A percentile compares a stretch with the other conserved stretches of the same genome.
phyloP scores from a whole-genome alignment of 768 basidiomycete species.

The Calocera cornea region DNA sequence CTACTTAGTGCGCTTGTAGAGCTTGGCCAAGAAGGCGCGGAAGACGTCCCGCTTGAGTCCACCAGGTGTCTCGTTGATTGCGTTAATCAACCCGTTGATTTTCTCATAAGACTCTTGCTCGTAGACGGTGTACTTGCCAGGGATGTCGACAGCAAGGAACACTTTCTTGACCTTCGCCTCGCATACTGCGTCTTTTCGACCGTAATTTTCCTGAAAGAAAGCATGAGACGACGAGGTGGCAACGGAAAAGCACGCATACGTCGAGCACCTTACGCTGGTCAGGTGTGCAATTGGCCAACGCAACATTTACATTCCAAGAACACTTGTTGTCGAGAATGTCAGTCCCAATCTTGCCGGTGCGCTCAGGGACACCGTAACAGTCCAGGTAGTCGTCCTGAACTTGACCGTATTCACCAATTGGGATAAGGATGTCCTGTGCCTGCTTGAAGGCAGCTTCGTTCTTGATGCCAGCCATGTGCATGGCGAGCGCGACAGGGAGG shows the following conservation, averaged over 20 bases:
- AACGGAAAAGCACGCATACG: conserved; percentile 19
- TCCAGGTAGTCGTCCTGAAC: conserved; percentile 97
- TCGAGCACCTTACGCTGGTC: conserved; percentile 34
- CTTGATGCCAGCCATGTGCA: conserved; percentile 59
- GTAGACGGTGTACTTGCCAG: conserved; percentile 56
- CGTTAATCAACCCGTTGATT: conserved; percentile 55
- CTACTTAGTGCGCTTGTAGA: conserved; percentile 48
- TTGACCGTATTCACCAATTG: conserved; percentile 97
- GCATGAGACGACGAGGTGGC: conserved; percentile 25
- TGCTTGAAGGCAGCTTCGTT: conserved; percentile 49
- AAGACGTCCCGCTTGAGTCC: conserved; percentile 56
- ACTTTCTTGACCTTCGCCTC: conserved; percentile 54
- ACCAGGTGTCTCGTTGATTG: conserved; percentile 43
- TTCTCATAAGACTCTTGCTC: conserved; percentile 59
- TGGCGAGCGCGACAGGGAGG: conserved; percentile 89
- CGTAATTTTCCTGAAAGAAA: conserved; percentile 55
- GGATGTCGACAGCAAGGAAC: conserved; percentile 56
- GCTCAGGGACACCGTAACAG: conserved; percentile 75
- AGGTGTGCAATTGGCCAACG: conserved; percentile 36
- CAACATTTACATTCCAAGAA: conserved; percentile 88
- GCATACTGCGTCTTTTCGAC: conserved; percentile 39
- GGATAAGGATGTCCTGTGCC: conserved; percentile 70
- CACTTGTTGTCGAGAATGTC: conserved; percentile 99
- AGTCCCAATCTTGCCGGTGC: conserved; percentile 93
- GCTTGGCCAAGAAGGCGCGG: conserved; percentile 75